Evolutionary conservation across 1,284 basidiomycete genomes (phyloP).

Genomic region (Testicularia cyperi): DNA sequence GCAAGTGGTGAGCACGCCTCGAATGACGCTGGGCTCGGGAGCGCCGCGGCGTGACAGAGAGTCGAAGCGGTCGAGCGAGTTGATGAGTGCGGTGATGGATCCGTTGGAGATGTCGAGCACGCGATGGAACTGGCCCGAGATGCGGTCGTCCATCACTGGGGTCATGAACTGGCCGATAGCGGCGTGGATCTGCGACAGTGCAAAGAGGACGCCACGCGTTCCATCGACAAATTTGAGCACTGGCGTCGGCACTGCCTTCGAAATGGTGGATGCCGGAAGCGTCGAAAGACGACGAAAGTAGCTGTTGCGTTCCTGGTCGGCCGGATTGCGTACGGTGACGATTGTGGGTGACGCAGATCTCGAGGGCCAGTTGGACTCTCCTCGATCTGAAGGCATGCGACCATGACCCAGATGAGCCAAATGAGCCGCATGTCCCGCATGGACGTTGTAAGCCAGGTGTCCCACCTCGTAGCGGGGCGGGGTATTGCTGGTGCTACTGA

Average conservation of each 20-base stretch:
- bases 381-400: conserved; percentile 19
- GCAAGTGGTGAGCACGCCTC: conserved; percentile 78
- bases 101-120: conserved; percentile 67
- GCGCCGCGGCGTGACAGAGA: conserved; percentile 73
- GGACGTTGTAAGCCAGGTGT: no score
- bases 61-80: conserved; percentile 89
- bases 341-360: conserved; percentile 26
- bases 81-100: conserved; percentile 82
- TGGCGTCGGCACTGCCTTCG: conserved; percentile 72
- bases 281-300: conserved; percentile 86
- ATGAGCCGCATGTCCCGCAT: no score
- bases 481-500: conserved; percentile 24
- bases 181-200: conserved; percentile 86
- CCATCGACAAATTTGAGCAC: conserved; percentile 79
- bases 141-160: conserved; percentile 81
- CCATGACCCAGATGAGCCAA: no score
- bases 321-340: conserved; percentile 67
- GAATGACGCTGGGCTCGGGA: conserved; percentile 71
- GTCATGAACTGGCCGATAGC: conserved; percentile 85
- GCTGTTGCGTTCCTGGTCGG: conserved; percentile 69
- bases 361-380: conserved; percentile 19
- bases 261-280: conserved; percentile 70
- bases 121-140: conserved; percentile 60
- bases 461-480: conserved; percentile 23
- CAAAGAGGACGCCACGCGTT: conserved; percentile 86